Percentiles rank a stretch among this genome's conserved stretches.
Evolutionary conservation across 805 yeast species (phyloP).

Genomic region (Suhomyces sp.): DNA sequence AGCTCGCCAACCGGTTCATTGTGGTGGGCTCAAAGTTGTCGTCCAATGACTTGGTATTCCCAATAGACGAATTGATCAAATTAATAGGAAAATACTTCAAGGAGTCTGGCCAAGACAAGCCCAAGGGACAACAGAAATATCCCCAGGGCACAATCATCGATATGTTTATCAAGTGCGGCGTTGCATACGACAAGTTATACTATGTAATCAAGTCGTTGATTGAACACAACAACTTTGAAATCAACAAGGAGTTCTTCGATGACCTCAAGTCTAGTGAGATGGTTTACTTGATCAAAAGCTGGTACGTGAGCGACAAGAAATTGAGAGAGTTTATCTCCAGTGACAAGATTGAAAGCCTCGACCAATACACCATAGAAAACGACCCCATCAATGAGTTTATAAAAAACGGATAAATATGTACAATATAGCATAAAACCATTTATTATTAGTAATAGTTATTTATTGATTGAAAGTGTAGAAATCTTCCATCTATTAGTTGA

Average conservation of each 20-base stretch:
- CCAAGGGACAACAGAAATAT: slow-evolving; percentile 26
- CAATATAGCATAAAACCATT: background rate
- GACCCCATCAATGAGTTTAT: slow-evolving; percentile 52
- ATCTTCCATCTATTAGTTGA: no score
- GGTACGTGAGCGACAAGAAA: slow-evolving; percentile 66
- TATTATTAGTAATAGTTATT: background rate
- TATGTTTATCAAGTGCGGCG: slow-evolving; percentile 61
- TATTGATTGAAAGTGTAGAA: background rate
- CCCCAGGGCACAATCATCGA: slow-evolving; percentile 59
- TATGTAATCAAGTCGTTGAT: slow-evolving; percentile 60
- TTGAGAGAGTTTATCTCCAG: slow-evolving; percentile 54
- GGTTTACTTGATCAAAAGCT: slow-evolving; percentile 57
- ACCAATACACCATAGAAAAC: slow-evolving; percentile 44
- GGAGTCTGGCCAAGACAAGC: slow-evolving; percentile 30
- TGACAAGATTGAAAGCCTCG: slow-evolving; percentile 43
- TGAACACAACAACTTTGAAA: slow-evolving; percentile 55
- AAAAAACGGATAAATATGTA: slow-evolving; percentile 7
- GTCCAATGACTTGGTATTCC: slow-evolving; percentile 75
- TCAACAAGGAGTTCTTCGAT: slow-evolving; percentile 44
- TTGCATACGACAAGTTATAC: slow-evolving; percentile 62
- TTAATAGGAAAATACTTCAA: slow-evolving; percentile 56
- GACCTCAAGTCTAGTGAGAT: slow-evolving; percentile 49
- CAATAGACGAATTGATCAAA: slow-evolving; percentile 67
- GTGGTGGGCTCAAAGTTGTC: slow-evolving; percentile 61
- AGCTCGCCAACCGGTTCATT: slow-evolving; percentile 37